These are phyloP conservation scores for Anacardium occidentale DNA, from an alignment of 345 rosid genomes.

Conservation along the genomic window DNA sequence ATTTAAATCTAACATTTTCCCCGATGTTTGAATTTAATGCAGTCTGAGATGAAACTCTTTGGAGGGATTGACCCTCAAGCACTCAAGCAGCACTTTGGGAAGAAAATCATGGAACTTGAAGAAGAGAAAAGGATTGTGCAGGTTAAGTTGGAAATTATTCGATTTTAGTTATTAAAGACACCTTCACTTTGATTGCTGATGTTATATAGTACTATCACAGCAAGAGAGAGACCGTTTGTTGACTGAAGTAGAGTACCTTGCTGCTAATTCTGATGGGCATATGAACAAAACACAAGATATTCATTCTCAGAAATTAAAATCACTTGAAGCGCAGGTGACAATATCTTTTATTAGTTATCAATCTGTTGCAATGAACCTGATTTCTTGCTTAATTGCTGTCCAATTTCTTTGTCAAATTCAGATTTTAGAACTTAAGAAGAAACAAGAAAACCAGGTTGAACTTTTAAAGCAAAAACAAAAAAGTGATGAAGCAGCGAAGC, in stretches of 20 bases:
- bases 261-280: slow-evolving; percentile 63
- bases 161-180: slow-evolving; percentile 15
- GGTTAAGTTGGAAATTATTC: slow-evolving; percentile 29
- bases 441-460: slow-evolving; percentile 73
- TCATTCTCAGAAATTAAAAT: slow-evolving; percentile 63
- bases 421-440: slow-evolving; percentile 74
- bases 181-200: slow-evolving; percentile 12
- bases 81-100: slow-evolving; percentile 65
- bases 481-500: slow-evolving; percentile 75
- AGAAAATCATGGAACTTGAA: slow-evolving; percentile 75
- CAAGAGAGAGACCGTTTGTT: slow-evolving; percentile 62
- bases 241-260: slow-evolving; percentile 58
- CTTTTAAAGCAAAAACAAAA: slow-evolving; percentile 69
- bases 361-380: slow-evolving; percentile 4
- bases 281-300: slow-evolving; percentile 48
- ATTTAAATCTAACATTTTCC: background rate
- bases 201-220: slow-evolving; percentile 35
- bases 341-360: slow-evolving; percentile 4
- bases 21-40: slow-evolving; percentile 26
- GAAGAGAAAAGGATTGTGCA: slow-evolving; percentile 65
- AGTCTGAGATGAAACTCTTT: slow-evolving; percentile 71
- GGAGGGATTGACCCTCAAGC: slow-evolving; percentile 56
- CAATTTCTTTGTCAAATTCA: slow-evolving; percentile 17
- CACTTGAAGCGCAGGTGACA: slow-evolving; percentile 60
- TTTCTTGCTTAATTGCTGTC: slow-evolving; percentile 15